phyloP scores from a whole-genome alignment of 192 early-diverging fungal genomes.

The Podila verticillata region DNA sequence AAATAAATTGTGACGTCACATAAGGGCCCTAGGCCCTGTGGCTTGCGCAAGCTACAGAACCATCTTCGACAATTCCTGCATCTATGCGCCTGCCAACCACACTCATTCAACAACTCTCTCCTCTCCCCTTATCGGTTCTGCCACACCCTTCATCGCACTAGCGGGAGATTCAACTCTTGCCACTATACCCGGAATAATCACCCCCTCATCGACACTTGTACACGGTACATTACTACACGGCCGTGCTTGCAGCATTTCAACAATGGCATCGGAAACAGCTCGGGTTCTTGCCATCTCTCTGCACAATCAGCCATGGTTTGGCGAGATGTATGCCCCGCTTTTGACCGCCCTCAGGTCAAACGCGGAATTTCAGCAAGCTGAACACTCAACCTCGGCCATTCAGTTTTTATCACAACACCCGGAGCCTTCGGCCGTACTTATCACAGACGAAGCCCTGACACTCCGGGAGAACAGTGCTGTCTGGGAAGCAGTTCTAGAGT shows the following conservation, averaged over 20 bases:
- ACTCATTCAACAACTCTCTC: neutral
- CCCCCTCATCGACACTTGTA: constrained; percentile 29
- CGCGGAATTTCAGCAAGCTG: constrained; percentile 39
- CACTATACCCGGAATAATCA: constrained; percentile 28
- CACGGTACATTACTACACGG: constrained; percentile 15
- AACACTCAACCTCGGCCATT: constrained; percentile 25
- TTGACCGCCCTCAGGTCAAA: constrained; percentile 42
- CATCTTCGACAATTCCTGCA: constrained; percentile 6
- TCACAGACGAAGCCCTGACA: constrained; percentile 41
- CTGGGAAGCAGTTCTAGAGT: constrained; percentile 32
- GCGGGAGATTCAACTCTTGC: constrained; percentile 11
- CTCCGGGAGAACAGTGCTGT: constrained; percentile 27
- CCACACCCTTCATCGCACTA: constrained; percentile 13
- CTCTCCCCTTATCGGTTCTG: constrained; percentile 12
- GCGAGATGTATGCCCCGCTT: constrained; percentile 40
- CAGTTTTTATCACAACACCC: constrained; percentile 30
- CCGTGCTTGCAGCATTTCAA: constrained; percentile 24
- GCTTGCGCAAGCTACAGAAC: constrained; percentile 5
- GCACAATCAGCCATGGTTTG: constrained; percentile 43
- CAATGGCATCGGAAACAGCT: constrained; percentile 27
- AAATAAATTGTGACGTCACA: too few species aligned
- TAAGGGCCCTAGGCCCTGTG: too few species aligned
- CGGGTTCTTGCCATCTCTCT: constrained; percentile 39
- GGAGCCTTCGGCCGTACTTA: constrained; percentile 38
- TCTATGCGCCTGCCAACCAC: constrained; percentile 1